Percentiles rank a stretch among this genome's conserved stretches.
These are phyloP conservation scores for Linum trigynum DNA, from an alignment of 345 rosid genomes.

Conservation along the genomic window DNA sequence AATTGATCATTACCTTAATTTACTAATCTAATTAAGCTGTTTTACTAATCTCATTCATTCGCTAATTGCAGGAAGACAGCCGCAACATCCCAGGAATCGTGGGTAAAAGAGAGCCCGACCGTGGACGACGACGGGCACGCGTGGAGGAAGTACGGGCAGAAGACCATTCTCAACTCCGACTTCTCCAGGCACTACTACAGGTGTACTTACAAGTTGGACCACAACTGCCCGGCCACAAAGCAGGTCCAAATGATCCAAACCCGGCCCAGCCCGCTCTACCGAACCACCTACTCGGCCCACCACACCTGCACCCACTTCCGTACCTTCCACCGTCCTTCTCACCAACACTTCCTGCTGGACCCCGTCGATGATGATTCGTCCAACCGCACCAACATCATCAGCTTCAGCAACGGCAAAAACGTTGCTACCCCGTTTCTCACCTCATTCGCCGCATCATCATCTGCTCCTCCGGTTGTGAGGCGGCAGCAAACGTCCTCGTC, in stretches of 20 bases:
- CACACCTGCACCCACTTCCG: constrained; percentile 35
- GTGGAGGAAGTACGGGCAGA: constrained; percentile 62
- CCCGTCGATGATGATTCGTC: constrained; percentile 4
- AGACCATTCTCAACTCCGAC: constrained; percentile 30
- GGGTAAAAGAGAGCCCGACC: constrained; percentile 10
- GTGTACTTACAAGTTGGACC: constrained; percentile 43
- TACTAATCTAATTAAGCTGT: background rate
- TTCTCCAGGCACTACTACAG: constrained; percentile 47
- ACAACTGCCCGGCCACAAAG: constrained; percentile 43
- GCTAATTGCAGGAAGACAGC: constrained; percentile 20
- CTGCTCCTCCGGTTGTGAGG: no score
- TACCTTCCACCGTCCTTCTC: background rate
- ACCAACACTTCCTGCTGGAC: constrained; percentile 15
- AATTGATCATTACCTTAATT: background rate
- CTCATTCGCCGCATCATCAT: background rate
- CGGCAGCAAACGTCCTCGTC: no score
- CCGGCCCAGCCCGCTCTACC: constrained; percentile 26
- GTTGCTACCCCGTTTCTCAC: background rate
- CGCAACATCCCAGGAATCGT: constrained; percentile 1
- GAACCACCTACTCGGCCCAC: constrained; percentile 34
- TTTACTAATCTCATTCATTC: background rate
- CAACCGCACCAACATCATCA: constrained; percentile 21
- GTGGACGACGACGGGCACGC: constrained; percentile 36
- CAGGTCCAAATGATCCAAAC: constrained; percentile 36
- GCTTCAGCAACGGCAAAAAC: constrained; percentile 17